These are phyloP conservation scores for Fragaria ananassa DNA, from an alignment of 306 rosid species.

Conservation along the genomic window DNA sequence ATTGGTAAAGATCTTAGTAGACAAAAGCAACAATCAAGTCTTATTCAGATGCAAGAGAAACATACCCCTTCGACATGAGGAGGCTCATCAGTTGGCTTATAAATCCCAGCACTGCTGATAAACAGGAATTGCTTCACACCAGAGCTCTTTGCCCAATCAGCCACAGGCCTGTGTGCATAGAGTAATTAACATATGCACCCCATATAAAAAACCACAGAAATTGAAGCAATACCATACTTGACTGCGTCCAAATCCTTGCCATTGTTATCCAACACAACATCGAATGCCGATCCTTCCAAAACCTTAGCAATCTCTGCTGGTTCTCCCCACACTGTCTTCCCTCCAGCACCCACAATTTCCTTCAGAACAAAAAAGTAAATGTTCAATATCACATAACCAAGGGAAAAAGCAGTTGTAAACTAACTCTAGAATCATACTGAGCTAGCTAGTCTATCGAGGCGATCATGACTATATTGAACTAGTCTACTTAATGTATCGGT, in stretches of 20 bases:
- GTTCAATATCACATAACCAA: not conserved
- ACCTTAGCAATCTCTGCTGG: slow-evolving; percentile 64
- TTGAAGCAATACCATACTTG: slow-evolving; percentile 43
- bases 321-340: slow-evolving; percentile 77
- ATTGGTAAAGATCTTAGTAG: slow-evolving; percentile 9
- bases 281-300: slow-evolving; percentile 67
- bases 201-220: not conserved
- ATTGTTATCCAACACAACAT: slow-evolving; percentile 91
- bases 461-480: not conserved
- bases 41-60: not conserved
- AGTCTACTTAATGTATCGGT: not conserved
- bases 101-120: slow-evolving; percentile 96
- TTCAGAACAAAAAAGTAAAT: not conserved
- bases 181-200: not conserved
- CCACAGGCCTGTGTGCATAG: slow-evolving; percentile 61
- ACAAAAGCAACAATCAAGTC: not conserved
- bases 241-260: slow-evolving; percentile 88
- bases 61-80: slow-evolving; percentile 98
- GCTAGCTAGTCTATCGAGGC: not conserved
- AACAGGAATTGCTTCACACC: slow-evolving; percentile 83
- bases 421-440: not conserved
- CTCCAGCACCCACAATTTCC: slow-evolving; percentile 92
- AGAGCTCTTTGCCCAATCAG: slow-evolving; percentile 87
- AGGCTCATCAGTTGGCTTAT: slow-evolving; percentile 81
- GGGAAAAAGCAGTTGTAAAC: not conserved